Conservation (phyloP, 2,329 filamentous ascomycete species). For the Aureobasidium sp. region DNA sequence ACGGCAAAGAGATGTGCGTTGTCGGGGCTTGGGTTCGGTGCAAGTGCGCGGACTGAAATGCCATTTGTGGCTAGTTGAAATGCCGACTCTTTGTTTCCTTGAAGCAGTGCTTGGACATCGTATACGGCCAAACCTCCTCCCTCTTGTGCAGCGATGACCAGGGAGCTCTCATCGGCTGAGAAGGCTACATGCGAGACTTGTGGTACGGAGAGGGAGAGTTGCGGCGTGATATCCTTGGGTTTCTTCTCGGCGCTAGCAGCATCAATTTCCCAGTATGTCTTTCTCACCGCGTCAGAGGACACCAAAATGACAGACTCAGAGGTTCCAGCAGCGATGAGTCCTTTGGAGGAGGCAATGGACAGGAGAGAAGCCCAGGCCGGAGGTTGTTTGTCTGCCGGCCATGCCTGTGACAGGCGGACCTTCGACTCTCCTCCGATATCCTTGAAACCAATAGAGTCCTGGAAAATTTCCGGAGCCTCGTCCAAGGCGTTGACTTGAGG, state of each 20-base stretch:
- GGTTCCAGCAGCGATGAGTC: constrained; percentile 79
- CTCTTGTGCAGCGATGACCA: constrained; percentile 74
- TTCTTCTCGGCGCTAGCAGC: constrained; percentile 49
- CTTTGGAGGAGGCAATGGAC: constrained; percentile 70
- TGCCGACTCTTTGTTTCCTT: constrained; percentile 58
- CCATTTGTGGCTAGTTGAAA: constrained; percentile 74
- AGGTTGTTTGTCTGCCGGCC: constrained; percentile 64
- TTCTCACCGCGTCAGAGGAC: constrained; percentile 68
- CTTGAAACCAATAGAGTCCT: constrained; percentile 78
- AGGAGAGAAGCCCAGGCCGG: constrained; percentile 74
- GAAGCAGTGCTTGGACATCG: constrained; percentile 60
- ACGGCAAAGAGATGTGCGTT: constrained; percentile 71
- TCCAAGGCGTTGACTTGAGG: constrained; percentile 48
- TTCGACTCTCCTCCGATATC: constrained; percentile 74
- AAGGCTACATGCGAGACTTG: constrained; percentile 85
- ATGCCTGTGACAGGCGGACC: constrained; percentile 68
- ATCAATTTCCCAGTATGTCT: constrained; percentile 50
- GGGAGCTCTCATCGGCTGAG: constrained; percentile 76
- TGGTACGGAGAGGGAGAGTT: constrained; percentile 65
- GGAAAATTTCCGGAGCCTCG: constrained; percentile 70
- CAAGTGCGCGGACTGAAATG: constrained; percentile 63
- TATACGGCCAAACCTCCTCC: constrained; percentile 81
- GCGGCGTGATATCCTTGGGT: constrained; percentile 63
- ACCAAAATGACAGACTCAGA: constrained; percentile 72
- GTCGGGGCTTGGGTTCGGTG: constrained; percentile 72